Base-by-base conservation (phyloP, 108 stramenopile genomes). In the Fragilaria radians region DNA sequence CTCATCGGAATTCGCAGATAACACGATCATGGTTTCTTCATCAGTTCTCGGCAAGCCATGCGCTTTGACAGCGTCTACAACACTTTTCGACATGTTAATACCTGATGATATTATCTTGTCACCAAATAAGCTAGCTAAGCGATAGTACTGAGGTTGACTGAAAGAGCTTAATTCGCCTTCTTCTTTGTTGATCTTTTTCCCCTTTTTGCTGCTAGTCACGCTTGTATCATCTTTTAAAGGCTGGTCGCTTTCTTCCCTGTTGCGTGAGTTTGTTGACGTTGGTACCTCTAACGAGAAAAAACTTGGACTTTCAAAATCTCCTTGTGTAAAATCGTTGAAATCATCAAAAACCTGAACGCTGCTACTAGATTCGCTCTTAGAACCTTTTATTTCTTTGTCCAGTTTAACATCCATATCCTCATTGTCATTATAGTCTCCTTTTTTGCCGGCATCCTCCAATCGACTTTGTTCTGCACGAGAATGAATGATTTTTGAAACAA, bases 51-150 rank as follows among this genome's bases (percentile, higher is more conserved):
- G 65, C 28, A 68, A 33, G 9, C 59, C 80, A 33, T 77, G 70
- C 2, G 53, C 31, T 5, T 49, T 48, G 24, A 81, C 48, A 2
- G 76, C 73, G 26, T 67, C 23, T 17, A 71, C 55, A 3, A 76
- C 73, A 11, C 73, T 33, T 5, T 60, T 46, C 22, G 59, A 27
- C 80, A 77, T 77, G 62, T 74, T 70, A 9, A 63, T 25, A n/a
- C 76, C 76, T 27, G 57, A 29, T 2, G 64, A 60, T 19, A 81
- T 73, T 19, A n/a, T 5, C 28, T n/a, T 53, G 49, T 66, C 54
- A 1, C 74, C 80, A 72, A 81, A 68, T 46, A 76, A 28, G 48
- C 73, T 77, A 23, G 66, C 80, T 7, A 81, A 48, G 48, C 80
- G 69, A 72, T 70, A 75, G 1, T 46, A 27, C 28, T 27, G 32